Percentiles rank a stretch among this genome's conserved stretches.
Evolutionary conservation across 2,329 filamentous ascomycete genomes (phyloP).

Genomic region (Tolypocladium tropicale): DNA sequence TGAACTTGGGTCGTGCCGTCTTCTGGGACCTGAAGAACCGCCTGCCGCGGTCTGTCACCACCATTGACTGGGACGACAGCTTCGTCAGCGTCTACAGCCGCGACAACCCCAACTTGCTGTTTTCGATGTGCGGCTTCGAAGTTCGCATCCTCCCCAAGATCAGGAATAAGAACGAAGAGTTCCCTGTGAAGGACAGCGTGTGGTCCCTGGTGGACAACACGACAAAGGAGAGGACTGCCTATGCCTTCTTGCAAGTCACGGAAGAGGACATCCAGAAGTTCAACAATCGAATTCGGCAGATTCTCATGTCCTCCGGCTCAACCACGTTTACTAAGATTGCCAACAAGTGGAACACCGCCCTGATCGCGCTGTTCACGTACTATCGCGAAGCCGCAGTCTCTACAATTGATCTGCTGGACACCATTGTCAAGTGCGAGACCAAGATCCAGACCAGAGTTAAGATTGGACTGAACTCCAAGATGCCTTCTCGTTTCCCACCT

Average conservation of each 20-base stretch:
- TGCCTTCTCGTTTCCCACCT: constrained; percentile 96
- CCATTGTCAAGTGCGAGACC: constrained; percentile 98
- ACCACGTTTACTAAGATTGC: constrained; percentile 99
- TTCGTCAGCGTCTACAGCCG: constrained; percentile 97
- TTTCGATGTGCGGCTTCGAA: constrained; percentile 97
- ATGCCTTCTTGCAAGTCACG: constrained; percentile 94
- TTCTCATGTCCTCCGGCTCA: constrained; percentile 98
- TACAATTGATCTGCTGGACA: constrained; percentile 86
- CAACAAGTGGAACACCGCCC: constrained; percentile 98
- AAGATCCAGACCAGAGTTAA: constrained; percentile 99
- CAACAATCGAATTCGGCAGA: constrained; percentile 97
- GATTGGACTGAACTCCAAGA: constrained; percentile 97
- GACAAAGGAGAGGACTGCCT: constrained; percentile 91
- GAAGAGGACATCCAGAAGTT: constrained; percentile 98
- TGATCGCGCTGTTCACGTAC: constrained; percentile 97
- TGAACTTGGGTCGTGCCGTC: constrained; percentile 91
- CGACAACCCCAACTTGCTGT: constrained; percentile 93
- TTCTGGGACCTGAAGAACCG: constrained; percentile 99
- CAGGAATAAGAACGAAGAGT: constrained; percentile 91
- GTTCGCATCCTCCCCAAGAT: constrained; percentile 93
- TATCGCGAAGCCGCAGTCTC: constrained; percentile 96
- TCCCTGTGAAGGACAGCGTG: constrained; percentile 93
- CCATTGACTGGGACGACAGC: constrained; percentile 98
- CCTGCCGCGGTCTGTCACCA: constrained; percentile 86
- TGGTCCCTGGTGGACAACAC: constrained; percentile 97